These are phyloP conservation scores for Penicillium maclennaniae DNA, from an alignment of 495 filamentous ascomycete genomes.

Conservation along the genomic window DNA sequence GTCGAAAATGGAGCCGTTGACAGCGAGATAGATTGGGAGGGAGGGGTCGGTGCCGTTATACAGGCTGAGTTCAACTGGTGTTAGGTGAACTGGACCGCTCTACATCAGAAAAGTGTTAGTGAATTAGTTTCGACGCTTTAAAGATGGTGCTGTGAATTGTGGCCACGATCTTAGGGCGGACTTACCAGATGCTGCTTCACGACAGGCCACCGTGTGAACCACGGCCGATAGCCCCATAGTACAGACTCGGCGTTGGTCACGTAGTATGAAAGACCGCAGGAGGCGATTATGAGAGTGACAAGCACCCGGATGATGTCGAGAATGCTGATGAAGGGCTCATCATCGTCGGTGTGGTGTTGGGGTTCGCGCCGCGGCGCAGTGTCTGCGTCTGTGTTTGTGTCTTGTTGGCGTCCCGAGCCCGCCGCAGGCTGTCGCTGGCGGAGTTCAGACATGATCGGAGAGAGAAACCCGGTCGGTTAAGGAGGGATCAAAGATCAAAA, in stretches of 20 bases:
- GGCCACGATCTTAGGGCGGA: background rate
- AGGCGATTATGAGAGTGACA: conserved; percentile 64
- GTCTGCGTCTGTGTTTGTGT: conserved; percentile 9
- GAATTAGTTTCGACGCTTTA: background rate
- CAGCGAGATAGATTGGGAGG: conserved; percentile 82
- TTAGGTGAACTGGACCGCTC: conserved; percentile 58
- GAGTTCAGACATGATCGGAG: conserved; percentile 36
- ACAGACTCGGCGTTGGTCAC: conserved; percentile 67
- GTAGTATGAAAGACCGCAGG: conserved; percentile 71
- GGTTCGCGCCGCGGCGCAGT: background rate
- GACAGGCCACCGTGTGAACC: conserved; percentile 58
- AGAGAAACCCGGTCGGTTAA: background rate
- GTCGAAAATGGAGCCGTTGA: conserved; percentile 95
- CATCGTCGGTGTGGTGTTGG: conserved; percentile 8
- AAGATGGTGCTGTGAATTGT: background rate
- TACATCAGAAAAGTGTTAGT: conserved; percentile 22
- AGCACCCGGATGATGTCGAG: conserved; percentile 76
- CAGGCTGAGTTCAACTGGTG: conserved; percentile 62
- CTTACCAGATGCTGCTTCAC: conserved; percentile 61
- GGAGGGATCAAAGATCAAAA: background rate
- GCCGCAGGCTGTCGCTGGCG: conserved; percentile 30
- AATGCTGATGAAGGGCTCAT: conserved; percentile 44
- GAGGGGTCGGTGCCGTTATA: conserved; percentile 75
- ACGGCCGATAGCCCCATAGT: conserved; percentile 66
- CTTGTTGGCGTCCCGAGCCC: conserved; percentile 8